phyloP scores from a whole-genome alignment of 2,329 filamentous ascomycete genomes.

The Penicillium sp. region DNA sequence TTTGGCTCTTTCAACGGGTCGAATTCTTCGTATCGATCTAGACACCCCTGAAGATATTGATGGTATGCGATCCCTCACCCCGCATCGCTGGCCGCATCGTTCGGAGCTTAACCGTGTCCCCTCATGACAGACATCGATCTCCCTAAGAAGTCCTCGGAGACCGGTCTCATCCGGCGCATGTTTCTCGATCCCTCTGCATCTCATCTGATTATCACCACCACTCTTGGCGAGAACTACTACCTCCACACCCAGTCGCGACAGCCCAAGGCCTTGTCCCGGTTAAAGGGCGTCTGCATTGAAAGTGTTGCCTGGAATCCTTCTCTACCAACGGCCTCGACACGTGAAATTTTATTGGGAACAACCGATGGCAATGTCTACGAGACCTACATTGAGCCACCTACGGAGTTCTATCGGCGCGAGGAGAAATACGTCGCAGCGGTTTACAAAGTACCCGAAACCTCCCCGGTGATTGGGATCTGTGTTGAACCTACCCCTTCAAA shows the following conservation, averaged over 20 bases:
- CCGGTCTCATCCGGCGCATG: constrained; percentile 91
- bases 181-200: constrained; percentile 97
- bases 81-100: constrained; percentile 12
- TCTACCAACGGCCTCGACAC: constrained; percentile 86
- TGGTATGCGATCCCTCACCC: constrained; percentile 55
- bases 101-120: constrained; percentile 22
- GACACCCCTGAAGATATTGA: constrained; percentile 95
- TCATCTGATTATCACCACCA: constrained; percentile 88
- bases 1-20: constrained; percentile 86
- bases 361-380: constrained; percentile 97
- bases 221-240: constrained; percentile 94
- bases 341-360: constrained; percentile 89
- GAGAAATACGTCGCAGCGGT: constrained; percentile 88
- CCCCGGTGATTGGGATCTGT: constrained; percentile 79
- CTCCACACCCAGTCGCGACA: constrained; percentile 93
- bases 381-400: constrained; percentile 89
- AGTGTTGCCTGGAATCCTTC: constrained; percentile 94
- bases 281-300: constrained; percentile 87
- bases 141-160: constrained; percentile 87
- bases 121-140: constrained; percentile 83
- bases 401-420: constrained; percentile 92
- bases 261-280: constrained; percentile 76
- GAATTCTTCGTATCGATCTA: constrained; percentile 91
- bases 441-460: constrained; percentile 79
- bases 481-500: constrained; percentile 73